Percentiles rank a stretch among this genome's conserved stretches.
phyloP scores from a whole-genome alignment of 768 basidiomycete genomes.

The Porphyrellus cyaneotinctus region DNA sequence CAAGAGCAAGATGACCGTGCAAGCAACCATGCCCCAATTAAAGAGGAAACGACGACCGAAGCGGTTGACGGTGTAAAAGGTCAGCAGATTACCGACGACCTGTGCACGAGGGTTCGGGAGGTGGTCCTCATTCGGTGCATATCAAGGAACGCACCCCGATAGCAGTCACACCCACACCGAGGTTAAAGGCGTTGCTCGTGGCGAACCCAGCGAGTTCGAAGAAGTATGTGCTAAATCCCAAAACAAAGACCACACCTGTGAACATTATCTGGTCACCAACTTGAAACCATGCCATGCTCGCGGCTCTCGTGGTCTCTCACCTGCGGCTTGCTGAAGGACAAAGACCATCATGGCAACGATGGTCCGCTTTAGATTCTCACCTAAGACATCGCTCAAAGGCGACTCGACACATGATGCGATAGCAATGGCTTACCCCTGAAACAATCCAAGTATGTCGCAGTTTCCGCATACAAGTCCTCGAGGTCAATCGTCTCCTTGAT shows the following conservation, averaged over 20 bases:
- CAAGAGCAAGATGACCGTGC: conserved; percentile 20
- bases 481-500: conserved; percentile 29
- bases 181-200: conserved; percentile 28
- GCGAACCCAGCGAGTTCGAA: conserved; percentile 35
- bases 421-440: conserved; percentile 22
- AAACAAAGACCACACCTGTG: conserved; percentile 25
- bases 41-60: conserved; percentile 26
- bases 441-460: conserved; percentile 31
- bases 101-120: not conserved
- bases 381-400: conserved; percentile 1
- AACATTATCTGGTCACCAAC: not conserved
- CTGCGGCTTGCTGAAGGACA: conserved; percentile 26
- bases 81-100: conserved; percentile 26
- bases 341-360: conserved; percentile 31
- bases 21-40: conserved; percentile 26
- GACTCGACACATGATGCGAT: no score
- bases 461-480: conserved; percentile 26
- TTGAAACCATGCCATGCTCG: no score
- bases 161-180: conserved; percentile 28
- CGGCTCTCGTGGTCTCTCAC: no score
- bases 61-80: conserved; percentile 24
- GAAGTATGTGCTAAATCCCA: conserved; percentile 33
- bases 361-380: conserved; percentile 25
- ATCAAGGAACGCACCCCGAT: conserved; percentile 16
- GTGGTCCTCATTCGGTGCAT: not conserved